Base-by-base conservation (phyloP, 1,139 yeast genomes). In the Pichia inconspicua region DNA sequence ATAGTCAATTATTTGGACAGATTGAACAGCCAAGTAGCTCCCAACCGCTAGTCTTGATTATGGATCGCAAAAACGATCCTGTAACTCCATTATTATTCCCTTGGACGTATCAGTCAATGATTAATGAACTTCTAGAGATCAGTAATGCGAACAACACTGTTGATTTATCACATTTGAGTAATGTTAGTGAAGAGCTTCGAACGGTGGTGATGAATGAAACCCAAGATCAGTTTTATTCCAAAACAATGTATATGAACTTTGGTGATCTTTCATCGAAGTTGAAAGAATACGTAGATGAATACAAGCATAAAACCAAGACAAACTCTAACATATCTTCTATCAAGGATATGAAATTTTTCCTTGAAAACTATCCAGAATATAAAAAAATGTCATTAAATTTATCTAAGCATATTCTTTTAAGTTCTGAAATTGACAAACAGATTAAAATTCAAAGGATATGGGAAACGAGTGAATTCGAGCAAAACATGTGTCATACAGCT, bases 101-200 rank as follows among this genome's bases (percentile, higher is more conserved):
- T 2, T 92, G 99, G 99, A 90, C 98, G 0, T 92, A 89, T 66
- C 97, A 92, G 62, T 87, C 97, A 2, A 92, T 94, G 98, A 87
- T 92, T 17, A 96, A 92, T 64, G 97, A 94, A 62, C 74, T 88
- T 35, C 71, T 92, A 39, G 95, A 92, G 1, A 85, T 92, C 50
- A 70, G 73, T 22, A 84, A 88, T 61, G 25, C 44, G 1, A 47
- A 48, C 9, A 92, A 92, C 58, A 76, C 92, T 5, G 96, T 88
- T 3, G 82, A 80, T 54, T 65, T 90, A 47, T 68, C 82, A 2
- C 55, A 55, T 5, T 67, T 73, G 9, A 69, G 72, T 1, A 76
- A 71, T 31, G 69, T 74, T 4, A 60, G 76, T 8, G 58, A 73
- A 19, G 85, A 80, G 36, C 64, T 80, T 50, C 66, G 71, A 44